These are phyloP conservation scores for Scopulariopsis brevicaulis DNA, from an alignment of 2,329 filamentous ascomycete genomes.

Conservation along the genomic window DNA sequence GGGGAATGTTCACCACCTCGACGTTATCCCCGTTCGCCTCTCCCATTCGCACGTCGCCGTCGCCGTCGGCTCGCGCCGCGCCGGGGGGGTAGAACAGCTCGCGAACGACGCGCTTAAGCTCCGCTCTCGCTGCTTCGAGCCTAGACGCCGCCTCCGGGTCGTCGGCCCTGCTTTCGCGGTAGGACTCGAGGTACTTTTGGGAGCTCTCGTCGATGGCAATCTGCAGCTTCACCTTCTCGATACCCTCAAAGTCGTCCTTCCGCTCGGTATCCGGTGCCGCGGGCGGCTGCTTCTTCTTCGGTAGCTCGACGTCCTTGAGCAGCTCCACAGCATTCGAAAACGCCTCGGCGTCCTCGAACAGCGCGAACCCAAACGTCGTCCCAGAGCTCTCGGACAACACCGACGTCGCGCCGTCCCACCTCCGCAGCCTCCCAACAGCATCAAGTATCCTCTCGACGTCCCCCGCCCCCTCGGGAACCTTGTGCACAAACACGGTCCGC, in stretches of 20 bases:
- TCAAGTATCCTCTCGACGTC: constrained; percentile 68
- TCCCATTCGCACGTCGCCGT: constrained; percentile 60
- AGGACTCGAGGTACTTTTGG: constrained; percentile 74
- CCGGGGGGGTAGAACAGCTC: constrained; percentile 60
- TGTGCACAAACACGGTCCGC: constrained; percentile 80
- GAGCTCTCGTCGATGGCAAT: constrained; percentile 76
- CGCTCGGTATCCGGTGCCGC: constrained; percentile 26
- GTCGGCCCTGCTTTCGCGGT: constrained; percentile 55
- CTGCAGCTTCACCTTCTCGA: constrained; percentile 61
- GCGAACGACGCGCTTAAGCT: constrained; percentile 56
- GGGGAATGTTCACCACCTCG: constrained; percentile 81
- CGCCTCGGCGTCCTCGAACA: constrained; percentile 87
- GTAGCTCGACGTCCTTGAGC: constrained; percentile 71
- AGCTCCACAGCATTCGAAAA: constrained; percentile 77
- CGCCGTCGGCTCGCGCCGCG: constrained; percentile 36
- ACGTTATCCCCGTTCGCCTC: constrained; percentile 55
- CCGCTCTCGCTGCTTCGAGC: constrained; percentile 56
- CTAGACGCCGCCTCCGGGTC: constrained; percentile 47
- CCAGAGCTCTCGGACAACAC: constrained; percentile 58
- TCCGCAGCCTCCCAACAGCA: constrained; percentile 66
- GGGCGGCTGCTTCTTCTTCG: constrained; percentile 57
- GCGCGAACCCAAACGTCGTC: constrained; percentile 86
- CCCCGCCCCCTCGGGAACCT: constrained; percentile 68
- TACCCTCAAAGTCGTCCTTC: constrained; percentile 26
- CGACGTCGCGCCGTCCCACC: constrained; percentile 69